Percentiles rank a stretch among this genome's conserved stretches.
phyloP scores from a whole-genome alignment of 306 rosid species.

The Dalbergia oliveri region DNA sequence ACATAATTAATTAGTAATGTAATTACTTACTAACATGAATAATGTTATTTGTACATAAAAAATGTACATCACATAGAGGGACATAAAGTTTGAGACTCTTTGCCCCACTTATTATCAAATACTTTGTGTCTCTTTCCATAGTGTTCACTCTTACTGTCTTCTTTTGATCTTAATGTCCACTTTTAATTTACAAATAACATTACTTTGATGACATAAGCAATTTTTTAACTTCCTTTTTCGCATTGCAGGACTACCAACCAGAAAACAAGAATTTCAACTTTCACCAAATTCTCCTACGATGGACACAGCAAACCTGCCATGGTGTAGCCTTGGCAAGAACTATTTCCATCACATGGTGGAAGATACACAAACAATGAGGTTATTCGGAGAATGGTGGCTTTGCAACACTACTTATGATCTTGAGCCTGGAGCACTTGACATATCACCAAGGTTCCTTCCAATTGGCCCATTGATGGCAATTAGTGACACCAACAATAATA shows the following conservation, averaged over 20 bases:
- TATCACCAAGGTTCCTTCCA: conserved; percentile 31
- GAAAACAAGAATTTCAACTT: conserved; percentile 30
- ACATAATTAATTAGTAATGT: too few relatives aligned
- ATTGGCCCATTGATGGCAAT: conserved; percentile 43
- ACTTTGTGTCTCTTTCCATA: too few relatives aligned
- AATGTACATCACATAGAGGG: too few relatives aligned
- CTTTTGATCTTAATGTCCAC: too few relatives aligned
- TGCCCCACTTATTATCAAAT: too few relatives aligned
- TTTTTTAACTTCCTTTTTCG: background rate
- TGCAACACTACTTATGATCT: conserved; percentile 50
- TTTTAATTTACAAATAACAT: too few relatives aligned
- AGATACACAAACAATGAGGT: background rate
- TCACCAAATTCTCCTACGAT: conserved; percentile 26
- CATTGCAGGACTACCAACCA: conserved; percentile 36
- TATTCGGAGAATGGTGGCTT: conserved; percentile 51
- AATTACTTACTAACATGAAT: too few relatives aligned
- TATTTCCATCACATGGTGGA: conserved; percentile 27
- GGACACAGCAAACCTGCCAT: conserved; percentile 3
- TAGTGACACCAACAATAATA: background rate
- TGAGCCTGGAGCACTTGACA: conserved; percentile 25
- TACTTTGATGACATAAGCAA: too few relatives aligned
- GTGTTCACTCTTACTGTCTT: too few relatives aligned
- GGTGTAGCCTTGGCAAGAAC: background rate
- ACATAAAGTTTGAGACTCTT: too few relatives aligned
- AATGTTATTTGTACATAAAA: too few relatives aligned